Conservation (phyloP, 768 basidiomycete genomes). For the Boletus rubescentipes region DNA sequence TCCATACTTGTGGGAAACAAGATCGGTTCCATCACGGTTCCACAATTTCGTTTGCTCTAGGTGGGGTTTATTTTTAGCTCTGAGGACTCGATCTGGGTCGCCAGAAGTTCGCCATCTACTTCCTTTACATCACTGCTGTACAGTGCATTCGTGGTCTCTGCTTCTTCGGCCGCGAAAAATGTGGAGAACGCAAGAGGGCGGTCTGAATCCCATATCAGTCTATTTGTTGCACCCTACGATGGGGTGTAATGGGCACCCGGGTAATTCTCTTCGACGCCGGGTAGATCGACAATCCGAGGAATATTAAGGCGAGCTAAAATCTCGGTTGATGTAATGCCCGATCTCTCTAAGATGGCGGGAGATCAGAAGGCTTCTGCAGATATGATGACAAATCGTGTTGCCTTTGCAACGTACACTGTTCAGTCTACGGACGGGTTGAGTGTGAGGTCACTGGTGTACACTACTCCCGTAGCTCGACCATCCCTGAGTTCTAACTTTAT, state of each 20-base stretch:
- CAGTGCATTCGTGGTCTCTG: conserved; percentile 49
- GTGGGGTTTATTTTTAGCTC: conserved; percentile 4
- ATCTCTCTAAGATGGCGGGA: conserved; percentile 55
- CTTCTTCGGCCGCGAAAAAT: conserved; percentile 45
- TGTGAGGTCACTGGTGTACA: conserved; percentile 41
- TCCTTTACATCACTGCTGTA: conserved; percentile 40
- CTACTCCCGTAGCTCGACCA: conserved; percentile 45
- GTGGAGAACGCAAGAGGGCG: conserved; percentile 28
- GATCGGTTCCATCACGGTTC: conserved; percentile 42
- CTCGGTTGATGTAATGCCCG: conserved; percentile 60
- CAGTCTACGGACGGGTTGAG: conserved; percentile 20
- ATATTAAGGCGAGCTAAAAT: conserved; percentile 51
- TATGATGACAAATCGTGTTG: conserved; percentile 47
- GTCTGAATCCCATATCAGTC: conserved; percentile 18
- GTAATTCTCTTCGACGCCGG: conserved; percentile 73
- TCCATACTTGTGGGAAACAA: conserved; percentile 58
- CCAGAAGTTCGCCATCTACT: conserved; percentile 37
- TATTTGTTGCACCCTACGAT: not conserved
- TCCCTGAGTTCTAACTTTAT: conserved; percentile 13
- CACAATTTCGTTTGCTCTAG: conserved; percentile 36
- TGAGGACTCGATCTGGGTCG: conserved; percentile 4
- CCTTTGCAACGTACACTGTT: conserved; percentile 31
- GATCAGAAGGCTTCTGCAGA: conserved; percentile 57
- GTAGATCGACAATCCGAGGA: conserved; percentile 55
- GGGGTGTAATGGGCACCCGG: conserved; percentile 37